A percentile compares a stretch with the other conserved stretches of the same genome.
phyloP scores from a whole-genome alignment of 2,329 filamentous ascomycete species.

The Camptophora hylomeconis region DNA sequence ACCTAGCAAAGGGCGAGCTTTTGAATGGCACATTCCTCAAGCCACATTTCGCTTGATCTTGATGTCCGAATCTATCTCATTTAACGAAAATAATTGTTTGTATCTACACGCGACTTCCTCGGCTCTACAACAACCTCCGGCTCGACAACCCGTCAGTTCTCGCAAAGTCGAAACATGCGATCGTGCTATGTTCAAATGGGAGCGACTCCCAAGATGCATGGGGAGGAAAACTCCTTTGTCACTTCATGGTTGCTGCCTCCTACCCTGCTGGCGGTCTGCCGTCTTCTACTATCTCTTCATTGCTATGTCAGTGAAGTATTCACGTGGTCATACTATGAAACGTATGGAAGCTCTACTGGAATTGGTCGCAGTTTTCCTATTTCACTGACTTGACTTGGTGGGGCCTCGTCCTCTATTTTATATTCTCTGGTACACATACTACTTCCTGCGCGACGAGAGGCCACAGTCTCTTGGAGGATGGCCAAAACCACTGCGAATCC shows the following conservation, averaged over 20 bases:
- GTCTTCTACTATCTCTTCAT: conserved; percentile 41
- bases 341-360: no score
- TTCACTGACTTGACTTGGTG: conserved; percentile 76
- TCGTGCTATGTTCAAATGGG: conserved; percentile 5
- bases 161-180: conserved; percentile 5
- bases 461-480: conserved; percentile 41
- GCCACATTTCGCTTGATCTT: no score
- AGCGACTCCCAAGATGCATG: conserved; percentile 7
- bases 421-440: conserved; percentile 55
- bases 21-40: no score
- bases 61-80: no score
- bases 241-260: conserved; percentile 73
- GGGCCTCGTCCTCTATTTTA: conserved; percentile 69
- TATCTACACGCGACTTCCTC: no score
- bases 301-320: conserved; percentile 55
- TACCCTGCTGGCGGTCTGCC: conserved; percentile 32
- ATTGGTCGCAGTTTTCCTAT: conserved; percentile 56
- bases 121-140: no score
- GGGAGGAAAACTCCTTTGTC: conserved; percentile 49
- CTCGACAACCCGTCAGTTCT: conserved; percentile 4
- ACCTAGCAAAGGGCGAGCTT: no score
- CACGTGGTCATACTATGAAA: no score
- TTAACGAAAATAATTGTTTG: no score
- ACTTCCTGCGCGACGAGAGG: conserved; percentile 48
- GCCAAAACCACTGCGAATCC: conserved; percentile 48